A percentile compares a stretch with the other conserved stretches of the same genome.
phyloP scores from a whole-genome alignment of 768 basidiomycete species.

The Leccinum aurantiacum region DNA sequence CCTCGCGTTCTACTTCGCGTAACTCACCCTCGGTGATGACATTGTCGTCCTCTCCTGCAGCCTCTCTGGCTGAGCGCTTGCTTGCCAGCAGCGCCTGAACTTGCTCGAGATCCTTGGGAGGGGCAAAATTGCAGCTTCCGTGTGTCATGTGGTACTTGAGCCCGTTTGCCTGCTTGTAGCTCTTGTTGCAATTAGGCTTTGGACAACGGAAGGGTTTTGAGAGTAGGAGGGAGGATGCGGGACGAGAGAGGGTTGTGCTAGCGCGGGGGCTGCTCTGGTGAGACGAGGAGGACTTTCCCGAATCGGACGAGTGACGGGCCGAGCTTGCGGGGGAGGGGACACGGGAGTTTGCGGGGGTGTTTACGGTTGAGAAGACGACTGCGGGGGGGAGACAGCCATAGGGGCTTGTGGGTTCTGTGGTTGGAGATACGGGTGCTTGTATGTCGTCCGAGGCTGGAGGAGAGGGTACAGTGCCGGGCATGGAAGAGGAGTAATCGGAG shows the following conservation, averaged over 20 bases:
- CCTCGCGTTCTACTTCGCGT: constrained; percentile 77
- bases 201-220: constrained; percentile 92
- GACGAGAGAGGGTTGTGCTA: constrained; percentile 47
- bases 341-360: constrained; percentile 49
- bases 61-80: constrained; percentile 41
- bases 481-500: constrained; percentile 58
- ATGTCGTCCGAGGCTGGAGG: constrained; percentile 32
- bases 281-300: constrained; percentile 29
- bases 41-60: constrained; percentile 42
- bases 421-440: constrained; percentile 28
- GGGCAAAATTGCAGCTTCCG: constrained; percentile 91
- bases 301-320: constrained; percentile 24
- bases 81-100: constrained; percentile 67
- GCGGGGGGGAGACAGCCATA: constrained; percentile 63
- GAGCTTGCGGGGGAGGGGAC: constrained; percentile 32
- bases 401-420: constrained; percentile 34
- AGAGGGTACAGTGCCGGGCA: constrained; percentile 56
- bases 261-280: constrained; percentile 34
- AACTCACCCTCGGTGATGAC: constrained; percentile 60
- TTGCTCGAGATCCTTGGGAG: constrained; percentile 80
- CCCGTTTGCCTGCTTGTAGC: constrained; percentile 94
- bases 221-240: constrained; percentile 60
- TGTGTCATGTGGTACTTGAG: constrained; percentile 94
- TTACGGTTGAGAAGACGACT: constrained; percentile 53
- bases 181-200: constrained; percentile 93